Conservation (phyloP, 78 protist genomes). For the Isochrysis galbana region DNA sequence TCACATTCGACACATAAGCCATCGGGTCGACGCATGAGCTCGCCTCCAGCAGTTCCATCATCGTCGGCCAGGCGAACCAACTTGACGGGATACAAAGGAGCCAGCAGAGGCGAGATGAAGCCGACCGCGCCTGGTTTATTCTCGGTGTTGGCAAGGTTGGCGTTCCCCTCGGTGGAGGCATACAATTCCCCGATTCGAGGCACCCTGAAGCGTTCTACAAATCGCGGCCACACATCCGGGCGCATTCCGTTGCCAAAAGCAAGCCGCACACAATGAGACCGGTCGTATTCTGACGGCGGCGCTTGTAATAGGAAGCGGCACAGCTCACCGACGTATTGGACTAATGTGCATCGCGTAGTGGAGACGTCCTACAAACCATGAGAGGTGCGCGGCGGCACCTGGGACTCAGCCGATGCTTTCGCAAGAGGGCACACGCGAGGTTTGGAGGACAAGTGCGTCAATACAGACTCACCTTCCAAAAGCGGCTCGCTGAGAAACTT, state of each 20-base stretch:
- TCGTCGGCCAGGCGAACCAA: not conserved
- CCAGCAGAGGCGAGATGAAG: not conserved
- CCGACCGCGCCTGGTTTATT: not conserved
- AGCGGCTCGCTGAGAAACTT: slow-evolving; percentile 37
- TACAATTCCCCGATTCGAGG: slow-evolving; percentile 54
- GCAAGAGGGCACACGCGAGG: not conserved
- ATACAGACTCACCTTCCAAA: not conserved
- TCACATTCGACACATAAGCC: slow-evolving; percentile 34
- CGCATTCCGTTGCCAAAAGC: slow-evolving; percentile 72
- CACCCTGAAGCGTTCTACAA: slow-evolving; percentile 33
- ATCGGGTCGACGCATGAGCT: not conserved
- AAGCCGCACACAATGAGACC: slow-evolving; percentile 37
- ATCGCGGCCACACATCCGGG: slow-evolving; percentile 56
- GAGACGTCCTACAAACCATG: too few species aligned
- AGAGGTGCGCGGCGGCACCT: too few species aligned
- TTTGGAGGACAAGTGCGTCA: not conserved
- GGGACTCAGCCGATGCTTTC: too few species aligned
- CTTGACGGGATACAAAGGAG: not conserved
- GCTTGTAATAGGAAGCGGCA: slow-evolving; percentile 49
- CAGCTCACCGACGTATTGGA: slow-evolving; percentile 68
- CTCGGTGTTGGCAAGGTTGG: not conserved
- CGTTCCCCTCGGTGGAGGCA: slow-evolving; percentile 59
- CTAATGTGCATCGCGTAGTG: too few species aligned
- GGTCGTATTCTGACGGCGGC: slow-evolving; percentile 21
- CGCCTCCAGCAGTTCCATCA: not conserved